phyloP scores from a whole-genome alignment of 331 rosid genomes.

The Telfairia occidentalis region DNA sequence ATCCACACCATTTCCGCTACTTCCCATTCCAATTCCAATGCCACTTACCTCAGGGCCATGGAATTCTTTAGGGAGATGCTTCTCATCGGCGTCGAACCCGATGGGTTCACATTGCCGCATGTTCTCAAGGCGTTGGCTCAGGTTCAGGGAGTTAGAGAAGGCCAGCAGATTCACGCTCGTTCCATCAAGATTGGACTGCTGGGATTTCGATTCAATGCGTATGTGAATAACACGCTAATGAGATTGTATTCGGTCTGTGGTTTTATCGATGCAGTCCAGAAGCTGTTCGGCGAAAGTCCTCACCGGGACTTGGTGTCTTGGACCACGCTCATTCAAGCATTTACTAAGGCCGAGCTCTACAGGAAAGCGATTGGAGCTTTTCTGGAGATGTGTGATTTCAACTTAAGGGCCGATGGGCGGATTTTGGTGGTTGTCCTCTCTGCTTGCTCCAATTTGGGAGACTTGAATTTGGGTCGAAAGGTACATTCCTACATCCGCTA shows the following conservation, averaged over 20 bases:
- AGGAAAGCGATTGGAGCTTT: slow-evolving; percentile 19
- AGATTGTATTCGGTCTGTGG: slow-evolving; percentile 27
- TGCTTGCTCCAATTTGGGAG: slow-evolving; percentile 29
- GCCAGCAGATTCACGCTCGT: slow-evolving; percentile 25
- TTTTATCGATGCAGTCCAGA: slow-evolving; percentile 3
- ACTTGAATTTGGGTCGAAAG: slow-evolving; percentile 28
- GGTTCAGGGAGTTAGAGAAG: slow-evolving; percentile 21
- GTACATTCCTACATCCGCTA: slow-evolving; percentile 16
- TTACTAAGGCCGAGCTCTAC: slow-evolving; percentile 19
- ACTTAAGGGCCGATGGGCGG: slow-evolving; percentile 23
- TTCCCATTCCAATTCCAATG: background rate
- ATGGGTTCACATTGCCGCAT: slow-evolving; percentile 25
- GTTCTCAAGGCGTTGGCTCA: slow-evolving; percentile 29
- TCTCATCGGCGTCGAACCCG: slow-evolving; percentile 18
- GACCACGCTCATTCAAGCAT: slow-evolving; percentile 35
- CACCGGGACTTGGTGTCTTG: slow-evolving; percentile 26
- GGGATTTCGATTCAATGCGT: slow-evolving; percentile 19
- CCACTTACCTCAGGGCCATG: background rate
- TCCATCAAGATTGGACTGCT: slow-evolving; percentile 22
- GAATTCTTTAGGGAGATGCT: slow-evolving; percentile 20
- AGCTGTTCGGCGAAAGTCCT: slow-evolving; percentile 25
- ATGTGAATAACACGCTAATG: slow-evolving; percentile 32
- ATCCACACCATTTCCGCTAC: slow-evolving; percentile 9
- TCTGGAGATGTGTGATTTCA: slow-evolving; percentile 20
- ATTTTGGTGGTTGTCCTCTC: slow-evolving; percentile 26